Percentiles rank a stretch among this genome's conserved stretches.
These are phyloP conservation scores for Musa schizocarpa DNA, from an alignment of 176 grass and related monocot genomes.

Conservation along the genomic window DNA sequence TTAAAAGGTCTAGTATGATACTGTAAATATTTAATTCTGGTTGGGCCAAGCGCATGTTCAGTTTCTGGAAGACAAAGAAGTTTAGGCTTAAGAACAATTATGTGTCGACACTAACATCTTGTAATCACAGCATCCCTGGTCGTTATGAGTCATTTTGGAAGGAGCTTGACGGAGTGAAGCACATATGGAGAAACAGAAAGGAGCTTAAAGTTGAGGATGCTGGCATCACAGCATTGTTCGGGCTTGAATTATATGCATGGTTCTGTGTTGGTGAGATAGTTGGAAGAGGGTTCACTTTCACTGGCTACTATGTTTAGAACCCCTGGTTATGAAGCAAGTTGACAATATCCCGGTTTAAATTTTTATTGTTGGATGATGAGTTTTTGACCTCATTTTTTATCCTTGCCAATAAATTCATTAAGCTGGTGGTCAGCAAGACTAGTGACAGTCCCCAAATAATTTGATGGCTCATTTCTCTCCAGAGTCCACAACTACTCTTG, in stretches of 20 bases:
- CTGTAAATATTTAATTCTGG: no score
- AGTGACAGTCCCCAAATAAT: not conserved
- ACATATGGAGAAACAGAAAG: slow-evolving; percentile 49
- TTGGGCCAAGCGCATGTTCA: no score
- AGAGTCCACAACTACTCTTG: no score
- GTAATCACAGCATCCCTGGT: slow-evolving; percentile 44
- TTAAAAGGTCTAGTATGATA: no score
- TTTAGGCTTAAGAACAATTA: no score
- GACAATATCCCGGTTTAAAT: not conserved
- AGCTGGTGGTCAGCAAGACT: not conserved
- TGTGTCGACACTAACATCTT: not conserved
- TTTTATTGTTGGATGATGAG: not conserved
- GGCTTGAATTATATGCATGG: slow-evolving; percentile 75
- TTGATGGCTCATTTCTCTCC: not conserved
- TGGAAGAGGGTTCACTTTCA: slow-evolving; percentile 74
- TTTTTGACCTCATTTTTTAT: not conserved
- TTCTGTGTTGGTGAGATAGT: slow-evolving; percentile 53
- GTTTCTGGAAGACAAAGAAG: no score
- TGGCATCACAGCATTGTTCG: slow-evolving; percentile 64
- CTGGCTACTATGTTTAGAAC: slow-evolving; percentile 62
- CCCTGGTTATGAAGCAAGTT: not conserved
- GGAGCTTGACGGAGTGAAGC: slow-evolving; percentile 55
- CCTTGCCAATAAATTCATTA: not conserved
- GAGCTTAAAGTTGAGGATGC: slow-evolving; percentile 57
- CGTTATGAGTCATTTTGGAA: slow-evolving; percentile 66